phyloP scores from a whole-genome alignment of 148 eudicot species.

The Vaccinium myrtillus region DNA sequence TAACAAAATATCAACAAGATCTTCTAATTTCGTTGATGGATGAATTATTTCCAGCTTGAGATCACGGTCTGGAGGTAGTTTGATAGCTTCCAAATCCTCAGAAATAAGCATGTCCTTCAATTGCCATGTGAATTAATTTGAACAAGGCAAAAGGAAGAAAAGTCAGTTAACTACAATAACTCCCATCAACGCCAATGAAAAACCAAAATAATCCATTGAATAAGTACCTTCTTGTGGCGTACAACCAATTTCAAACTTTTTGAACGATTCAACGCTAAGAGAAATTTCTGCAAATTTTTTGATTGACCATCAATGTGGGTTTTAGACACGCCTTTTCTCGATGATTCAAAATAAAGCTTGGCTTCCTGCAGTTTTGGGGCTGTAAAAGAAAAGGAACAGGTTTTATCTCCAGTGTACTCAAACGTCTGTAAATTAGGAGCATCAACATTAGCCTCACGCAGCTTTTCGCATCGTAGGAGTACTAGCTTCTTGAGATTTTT shows the following conservation, averaged over 20 bases:
- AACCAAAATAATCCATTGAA: not conserved
- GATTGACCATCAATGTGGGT: not conserved
- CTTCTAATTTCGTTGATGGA: conserved; percentile 19
- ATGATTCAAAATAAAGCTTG: conserved; percentile 23
- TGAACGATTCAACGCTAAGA: conserved; percentile 13
- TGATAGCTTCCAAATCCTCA: conserved; percentile 29
- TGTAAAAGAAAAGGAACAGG: conserved; percentile 23
- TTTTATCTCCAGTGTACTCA: conserved; percentile 29
- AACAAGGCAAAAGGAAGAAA: not conserved
- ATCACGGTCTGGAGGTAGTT: not conserved
- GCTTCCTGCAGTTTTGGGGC: conserved; percentile 25
- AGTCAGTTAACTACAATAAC: not conserved
- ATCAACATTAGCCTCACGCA: conserved; percentile 28
- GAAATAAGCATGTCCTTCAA: conserved; percentile 33
- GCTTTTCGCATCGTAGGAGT: conserved; percentile 23
- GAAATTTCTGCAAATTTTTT: conserved; percentile 1
- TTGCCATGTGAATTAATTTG: not conserved
- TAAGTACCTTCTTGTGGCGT: conserved; percentile 31
- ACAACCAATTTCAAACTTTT: conserved; percentile 31
- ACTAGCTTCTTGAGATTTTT: conserved; percentile 25
- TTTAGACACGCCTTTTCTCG: not conserved
- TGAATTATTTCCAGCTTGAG: conserved; percentile 29
- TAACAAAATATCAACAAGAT: conserved; percentile 23
- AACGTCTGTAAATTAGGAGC: conserved; percentile 32
- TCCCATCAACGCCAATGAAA: not conserved